A percentile compares a stretch with the other conserved stretches of the same genome.
These are phyloP conservation scores for Aspergillus sp. DNA, from an alignment of 2,329 filamentous ascomycete species.

Conservation along the genomic window DNA sequence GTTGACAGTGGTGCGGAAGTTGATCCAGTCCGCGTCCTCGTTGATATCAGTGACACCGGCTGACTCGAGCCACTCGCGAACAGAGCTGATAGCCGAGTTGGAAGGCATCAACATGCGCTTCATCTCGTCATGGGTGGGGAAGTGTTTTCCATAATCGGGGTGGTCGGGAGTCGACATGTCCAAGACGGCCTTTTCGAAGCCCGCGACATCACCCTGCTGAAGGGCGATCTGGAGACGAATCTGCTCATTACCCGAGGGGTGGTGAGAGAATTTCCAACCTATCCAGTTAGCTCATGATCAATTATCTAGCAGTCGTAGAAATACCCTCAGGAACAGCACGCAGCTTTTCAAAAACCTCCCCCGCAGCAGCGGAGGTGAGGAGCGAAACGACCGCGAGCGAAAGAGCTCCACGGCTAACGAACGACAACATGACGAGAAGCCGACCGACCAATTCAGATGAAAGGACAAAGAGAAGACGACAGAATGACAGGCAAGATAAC, in stretches of 20 bases:
- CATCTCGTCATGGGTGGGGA: slow-evolving; percentile 44
- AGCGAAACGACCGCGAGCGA: slow-evolving; percentile 26
- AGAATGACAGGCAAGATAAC: neutral
- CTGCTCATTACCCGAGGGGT: slow-evolving; percentile 19
- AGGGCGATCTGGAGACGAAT: slow-evolving; percentile 32
- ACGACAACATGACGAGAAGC: slow-evolving; percentile 20
- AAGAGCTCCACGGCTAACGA: slow-evolving; percentile 20
- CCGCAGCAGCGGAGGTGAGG: slow-evolving; percentile 22
- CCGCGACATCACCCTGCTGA: slow-evolving; percentile 27
- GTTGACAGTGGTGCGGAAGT: slow-evolving; percentile 30
- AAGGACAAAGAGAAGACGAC: neutral
- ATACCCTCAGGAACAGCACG: slow-evolving; percentile 29
- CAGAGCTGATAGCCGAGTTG: slow-evolving; percentile 32
- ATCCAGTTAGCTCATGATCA: neutral
- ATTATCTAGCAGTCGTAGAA: no score
- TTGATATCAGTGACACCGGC: slow-evolving; percentile 33
- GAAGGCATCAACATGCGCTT: slow-evolving; percentile 46
- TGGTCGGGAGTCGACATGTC: slow-evolving; percentile 48
- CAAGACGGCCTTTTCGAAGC: slow-evolving; percentile 43
- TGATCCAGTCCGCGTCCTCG: slow-evolving; percentile 35
- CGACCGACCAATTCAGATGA: neutral
- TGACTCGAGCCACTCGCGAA: slow-evolving; percentile 44
- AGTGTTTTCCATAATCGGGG: slow-evolving; percentile 46
- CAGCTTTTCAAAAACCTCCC: slow-evolving; percentile 32
- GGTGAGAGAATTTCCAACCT: slow-evolving; percentile 30